Base-by-base conservation (phyloP, 164 flowering plant genomes). In the Vitis amurensis region DNA sequence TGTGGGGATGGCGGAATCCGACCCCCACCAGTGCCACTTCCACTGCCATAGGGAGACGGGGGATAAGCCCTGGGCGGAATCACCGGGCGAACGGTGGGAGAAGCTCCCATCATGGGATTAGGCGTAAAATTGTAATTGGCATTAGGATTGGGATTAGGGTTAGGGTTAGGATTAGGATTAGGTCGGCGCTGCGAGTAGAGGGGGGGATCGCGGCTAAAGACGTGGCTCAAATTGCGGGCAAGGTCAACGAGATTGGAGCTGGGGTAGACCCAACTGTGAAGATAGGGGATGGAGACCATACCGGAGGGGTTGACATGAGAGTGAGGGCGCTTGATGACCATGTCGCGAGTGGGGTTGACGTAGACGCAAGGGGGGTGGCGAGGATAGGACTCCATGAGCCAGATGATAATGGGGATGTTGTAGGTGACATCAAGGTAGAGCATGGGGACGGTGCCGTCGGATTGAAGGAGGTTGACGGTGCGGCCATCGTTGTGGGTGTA, bases 401-500 rank as follows among this genome's bases (percentile, higher is more conserved):
- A 93, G 67, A 93, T 76, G 17, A 87, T 59, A 59, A 90, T 71
- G 19, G 98, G 97, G 74, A 93, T 91, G 79, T 93, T 91, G 85
- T 93, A 93, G 63, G 89, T 79, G 69, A 84, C 91, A 61, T 78
- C 78, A 2, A 82, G 86, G 73, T 71, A 93, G 16, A 78, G 8
- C 86, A 89, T 91, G 67, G 97, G 98, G 44, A 90, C 80, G 47
- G 98, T 91, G 30, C 98, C 98, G 9, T 88, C 93, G 50, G 92
- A 87, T 64, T 91, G 98, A 62, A 93, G 94, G 61, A 93, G 91
- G 73, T 85, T 90, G 56, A 87, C 91, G 47, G 93, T 68, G 56
- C 94, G 84, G 74, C 97, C 97, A 60, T 93, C 98, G 85, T 87
- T 91, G 87, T 93, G 98, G 49, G 90, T 90, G 82, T 82, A 93